Conservation (phyloP, 1,284 basidiomycete genomes). For the Blastosporella zonata region DNA sequence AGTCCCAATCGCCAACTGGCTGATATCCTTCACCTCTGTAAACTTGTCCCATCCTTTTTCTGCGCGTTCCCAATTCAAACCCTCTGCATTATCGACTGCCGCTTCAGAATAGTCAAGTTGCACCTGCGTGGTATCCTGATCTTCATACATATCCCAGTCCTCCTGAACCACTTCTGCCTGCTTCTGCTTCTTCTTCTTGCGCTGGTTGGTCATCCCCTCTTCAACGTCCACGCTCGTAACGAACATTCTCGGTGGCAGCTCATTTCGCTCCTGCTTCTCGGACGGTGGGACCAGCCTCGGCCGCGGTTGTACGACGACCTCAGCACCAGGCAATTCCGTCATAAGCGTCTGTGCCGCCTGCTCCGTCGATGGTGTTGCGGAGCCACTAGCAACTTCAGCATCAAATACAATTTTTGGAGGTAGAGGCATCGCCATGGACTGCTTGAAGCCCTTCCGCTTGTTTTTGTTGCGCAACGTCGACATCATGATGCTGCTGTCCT, state of each 20-base stretch:
- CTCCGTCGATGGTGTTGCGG: not conserved
- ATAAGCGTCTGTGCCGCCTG: conserved; percentile 6
- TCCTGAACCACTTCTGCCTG: conserved; percentile 12
- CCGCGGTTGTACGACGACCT: not conserved
- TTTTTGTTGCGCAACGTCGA: conserved; percentile 69
- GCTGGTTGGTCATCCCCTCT: conserved; percentile 34
- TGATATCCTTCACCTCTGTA: conserved; percentile 27
- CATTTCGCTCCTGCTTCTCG: conserved; percentile 46
- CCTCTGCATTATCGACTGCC: not conserved
- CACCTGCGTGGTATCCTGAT: conserved; percentile 11
- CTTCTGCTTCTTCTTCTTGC: conserved; percentile 27
- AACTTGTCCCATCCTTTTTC: conserved; percentile 41
- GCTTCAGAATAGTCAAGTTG: conserved; percentile 8
- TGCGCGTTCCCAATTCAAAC: conserved; percentile 38
- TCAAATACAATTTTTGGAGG: conserved; percentile 62
- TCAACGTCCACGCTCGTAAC: conserved; percentile 70
- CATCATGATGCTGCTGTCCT: conserved; percentile 42
- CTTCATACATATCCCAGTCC: conserved; percentile 5
- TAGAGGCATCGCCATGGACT: conserved; percentile 43
- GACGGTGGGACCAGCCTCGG: conserved; percentile 60
- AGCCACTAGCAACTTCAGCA: conserved; percentile 14
- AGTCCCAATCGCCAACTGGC: conserved; percentile 33
- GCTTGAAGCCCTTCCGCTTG: conserved; percentile 66
- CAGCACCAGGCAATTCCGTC: conserved; percentile 8
- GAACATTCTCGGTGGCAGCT: conserved; percentile 58